Percentiles rank a stretch among this genome's conserved stretches.
Conservation (phyloP, 1,284 basidiomycete genomes). For the Cryptococcus sp. region DNA sequence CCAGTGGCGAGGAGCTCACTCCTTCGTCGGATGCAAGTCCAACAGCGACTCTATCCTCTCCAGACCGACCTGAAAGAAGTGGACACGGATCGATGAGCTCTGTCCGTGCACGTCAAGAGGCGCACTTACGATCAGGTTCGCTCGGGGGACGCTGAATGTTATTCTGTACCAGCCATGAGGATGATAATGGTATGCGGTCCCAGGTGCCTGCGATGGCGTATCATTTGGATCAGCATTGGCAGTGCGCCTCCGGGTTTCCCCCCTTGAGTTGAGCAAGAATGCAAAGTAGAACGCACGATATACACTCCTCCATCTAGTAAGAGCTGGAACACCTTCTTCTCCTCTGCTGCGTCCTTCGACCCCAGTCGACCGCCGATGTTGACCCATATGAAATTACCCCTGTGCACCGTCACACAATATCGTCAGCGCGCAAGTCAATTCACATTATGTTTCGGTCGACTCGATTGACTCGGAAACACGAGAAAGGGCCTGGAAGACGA, state of each 20-base stretch:
- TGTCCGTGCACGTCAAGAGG: not conserved
- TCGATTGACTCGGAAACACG: not conserved
- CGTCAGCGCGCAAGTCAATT: not conserved
- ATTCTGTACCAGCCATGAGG: slow-evolving; percentile 44
- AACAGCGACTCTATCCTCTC: slow-evolving; percentile 39
- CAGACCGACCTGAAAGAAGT: slow-evolving; percentile 28
- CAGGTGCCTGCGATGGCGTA: slow-evolving; percentile 31
- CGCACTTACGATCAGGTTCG: slow-evolving; percentile 35
- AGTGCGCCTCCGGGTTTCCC: too few relatives aligned
- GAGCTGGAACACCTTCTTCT: slow-evolving; percentile 49
- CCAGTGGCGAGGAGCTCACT: not conserved
- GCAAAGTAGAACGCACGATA: slow-evolving; percentile 29
- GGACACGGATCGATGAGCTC: not conserved
- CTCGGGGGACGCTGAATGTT: slow-evolving; percentile 46
- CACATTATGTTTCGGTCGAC: not conserved
- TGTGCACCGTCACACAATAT: slow-evolving; percentile 3
- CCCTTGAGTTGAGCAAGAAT: not conserved
- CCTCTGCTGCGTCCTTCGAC: slow-evolving; percentile 36
- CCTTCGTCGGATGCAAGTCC: slow-evolving; percentile 7
- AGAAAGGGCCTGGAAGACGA: not conserved
- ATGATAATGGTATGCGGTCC: slow-evolving; percentile 45
- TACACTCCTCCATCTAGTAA: slow-evolving; percentile 51
- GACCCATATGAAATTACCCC: slow-evolving; percentile 51
- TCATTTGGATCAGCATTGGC: not conserved
- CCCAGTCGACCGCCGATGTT: slow-evolving; percentile 41